Percentiles rank a stretch among this genome's conserved stretches.
These are phyloP conservation scores for Saccharomycopsis babjevae DNA, from an alignment of 805 yeast genomes.

Conservation along the genomic window DNA sequence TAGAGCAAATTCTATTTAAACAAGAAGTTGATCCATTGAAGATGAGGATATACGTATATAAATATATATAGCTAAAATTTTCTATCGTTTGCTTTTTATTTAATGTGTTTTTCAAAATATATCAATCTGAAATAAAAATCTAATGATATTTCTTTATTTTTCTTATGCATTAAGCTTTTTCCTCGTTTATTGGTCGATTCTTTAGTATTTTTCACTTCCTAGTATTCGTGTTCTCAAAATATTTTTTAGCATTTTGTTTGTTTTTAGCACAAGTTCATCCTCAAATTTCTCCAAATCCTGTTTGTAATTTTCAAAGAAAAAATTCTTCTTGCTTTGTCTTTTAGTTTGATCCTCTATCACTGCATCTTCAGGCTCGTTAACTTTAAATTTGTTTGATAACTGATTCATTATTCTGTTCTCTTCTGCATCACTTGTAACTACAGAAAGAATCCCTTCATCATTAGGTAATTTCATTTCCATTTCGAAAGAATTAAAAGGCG, in stretches of 20 bases:
- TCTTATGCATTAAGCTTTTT: background rate
- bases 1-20: too few species aligned
- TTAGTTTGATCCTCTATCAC: background rate
- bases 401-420: background rate
- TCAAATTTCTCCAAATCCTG: conserved; percentile 1
- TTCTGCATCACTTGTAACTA: background rate
- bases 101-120: too few species aligned
- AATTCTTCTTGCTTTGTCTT: background rate
- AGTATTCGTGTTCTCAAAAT: background rate
- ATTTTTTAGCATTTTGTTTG: background rate
- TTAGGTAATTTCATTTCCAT: background rate
- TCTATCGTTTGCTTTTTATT: too few species aligned
- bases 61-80: too few species aligned
- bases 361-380: conserved; percentile 1
- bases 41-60: too few species aligned
- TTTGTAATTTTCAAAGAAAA: background rate
- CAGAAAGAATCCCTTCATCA: background rate
- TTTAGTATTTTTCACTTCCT: background rate
- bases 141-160: too few species aligned
- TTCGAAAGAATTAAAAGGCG: conserved; percentile 2
- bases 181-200: background rate
- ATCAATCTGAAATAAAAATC: too few species aligned
- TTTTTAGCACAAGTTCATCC: background rate
- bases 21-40: too few species aligned
- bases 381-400: background rate